Base-by-base conservation (phyloP, 306 rosid species). In the Cicer bijugum region DNA sequence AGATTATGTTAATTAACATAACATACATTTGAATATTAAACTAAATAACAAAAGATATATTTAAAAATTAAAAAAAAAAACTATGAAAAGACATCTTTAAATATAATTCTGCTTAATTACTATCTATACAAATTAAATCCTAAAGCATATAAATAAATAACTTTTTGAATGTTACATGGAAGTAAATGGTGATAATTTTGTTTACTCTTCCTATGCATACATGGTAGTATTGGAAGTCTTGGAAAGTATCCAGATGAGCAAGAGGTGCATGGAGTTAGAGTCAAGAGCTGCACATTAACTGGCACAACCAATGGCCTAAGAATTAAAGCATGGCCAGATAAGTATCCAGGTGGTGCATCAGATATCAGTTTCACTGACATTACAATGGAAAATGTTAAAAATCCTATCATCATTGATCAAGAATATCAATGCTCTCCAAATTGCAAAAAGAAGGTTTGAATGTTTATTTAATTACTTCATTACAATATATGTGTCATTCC, bases 331-430 rank as follows among this genome's bases (percentile, higher is more conserved):
- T 81, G 85, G 83, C 87, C 85, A 53, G 69, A 69, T 8, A 77
- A 8, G 75, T 77, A 55, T 68, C 9, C 65, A 10, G 85, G 81
- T 8, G 5, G 28, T 6, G 87, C 82, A 39, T 0, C 78, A 17
- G 39, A 63, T 12, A 77, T 84, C 8, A 33, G 1, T 37, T 81
- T 46, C 72, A 37, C 0, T 7, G 52, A 69, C 63, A 77, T 84
- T 43, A 9, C 7, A 7, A 84, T 81, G 87, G 62, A 77, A 19
- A 77, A 74, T 37, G 87, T 84, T 69, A 19, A 65, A 37, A 81
- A 74, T 16, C 87, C 85, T 9, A 77, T 81, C 72, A 71, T 84
- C 83, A 84, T 84, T 73, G 87, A 84, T 46, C 81, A 84, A 84
- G 87, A 84, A 40, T 84, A 84, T 56, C 8, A 80, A 15, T 80